Conservation (phyloP, 2,329 filamentous ascomycete species). For the Fusarium abutilonis region DNA sequence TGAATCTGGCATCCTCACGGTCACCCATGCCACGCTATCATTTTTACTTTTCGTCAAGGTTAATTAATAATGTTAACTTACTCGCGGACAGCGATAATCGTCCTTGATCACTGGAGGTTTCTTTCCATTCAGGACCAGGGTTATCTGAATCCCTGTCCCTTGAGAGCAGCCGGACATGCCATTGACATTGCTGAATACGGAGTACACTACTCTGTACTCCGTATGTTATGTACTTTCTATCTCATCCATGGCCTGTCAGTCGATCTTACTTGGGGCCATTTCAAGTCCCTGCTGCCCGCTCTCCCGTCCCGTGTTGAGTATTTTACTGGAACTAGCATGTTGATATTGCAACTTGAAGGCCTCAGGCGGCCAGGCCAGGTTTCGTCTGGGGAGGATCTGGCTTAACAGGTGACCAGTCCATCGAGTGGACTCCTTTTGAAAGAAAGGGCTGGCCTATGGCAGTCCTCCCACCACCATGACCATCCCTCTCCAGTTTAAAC, state of each 20-base stretch:
- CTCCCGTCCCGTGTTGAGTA: constrained; percentile 23
- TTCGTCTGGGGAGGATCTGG: constrained; percentile 45
- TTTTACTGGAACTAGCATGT: constrained; percentile 32
- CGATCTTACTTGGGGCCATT: constrained; percentile 38
- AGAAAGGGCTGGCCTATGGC: constrained; percentile 36
- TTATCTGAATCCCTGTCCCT: constrained; percentile 32
- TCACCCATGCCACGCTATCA: constrained; percentile 26
- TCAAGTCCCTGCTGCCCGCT: constrained; percentile 24
- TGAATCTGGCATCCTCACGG: constrained; percentile 28
- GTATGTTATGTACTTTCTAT: constrained; percentile 22
- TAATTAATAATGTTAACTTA: constrained; percentile 19
- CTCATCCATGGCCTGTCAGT: constrained; percentile 43
- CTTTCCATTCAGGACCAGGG: constrained; percentile 31
- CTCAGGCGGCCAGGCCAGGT: constrained; percentile 27
- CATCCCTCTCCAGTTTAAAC: constrained; percentile 31
- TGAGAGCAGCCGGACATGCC: constrained; percentile 41
- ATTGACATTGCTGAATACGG: constrained; percentile 21
- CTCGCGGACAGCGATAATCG: constrained; percentile 30
- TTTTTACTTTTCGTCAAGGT: constrained; percentile 23
- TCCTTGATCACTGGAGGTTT: constrained; percentile 32
- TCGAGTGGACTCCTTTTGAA: constrained; percentile 38
- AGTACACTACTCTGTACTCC: background rate
- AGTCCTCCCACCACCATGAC: constrained; percentile 28
- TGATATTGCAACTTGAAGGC: constrained; percentile 33
- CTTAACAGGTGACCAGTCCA: constrained; percentile 44